Conservation (phyloP, 2,329 filamentous ascomycete species). For the Penicillium sp. region DNA sequence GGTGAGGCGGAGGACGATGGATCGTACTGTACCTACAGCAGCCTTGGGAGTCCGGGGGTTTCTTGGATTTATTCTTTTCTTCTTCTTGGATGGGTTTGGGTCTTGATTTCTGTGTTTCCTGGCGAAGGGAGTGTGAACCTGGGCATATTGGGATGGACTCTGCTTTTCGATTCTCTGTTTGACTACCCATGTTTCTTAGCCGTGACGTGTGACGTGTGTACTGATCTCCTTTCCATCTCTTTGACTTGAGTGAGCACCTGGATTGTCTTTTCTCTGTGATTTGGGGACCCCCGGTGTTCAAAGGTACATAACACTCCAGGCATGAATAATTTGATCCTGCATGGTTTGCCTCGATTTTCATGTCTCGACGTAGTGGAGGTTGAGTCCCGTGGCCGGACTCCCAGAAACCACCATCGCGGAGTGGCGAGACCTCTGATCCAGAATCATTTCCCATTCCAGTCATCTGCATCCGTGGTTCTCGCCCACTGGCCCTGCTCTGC, state of each 20-base stretch:
- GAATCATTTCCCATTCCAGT: too few species aligned
- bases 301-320: slow-evolving; percentile 20
- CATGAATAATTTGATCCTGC: background rate
- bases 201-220: slow-evolving; percentile 28
- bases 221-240: slow-evolving; percentile 20
- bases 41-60: slow-evolving; percentile 18
- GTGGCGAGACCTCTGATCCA: too few species aligned
- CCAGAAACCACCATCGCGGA: background rate
- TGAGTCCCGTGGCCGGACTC: background rate
- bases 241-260: slow-evolving; percentile 19
- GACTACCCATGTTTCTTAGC: slow-evolving; percentile 18
- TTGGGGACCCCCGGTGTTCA: slow-evolving; percentile 16
- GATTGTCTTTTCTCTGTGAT: slow-evolving; percentile 14
- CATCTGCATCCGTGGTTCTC: too few species aligned
- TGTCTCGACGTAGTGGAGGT: background rate
- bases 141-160: slow-evolving; percentile 20
- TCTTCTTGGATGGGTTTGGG: slow-evolving; percentile 1
- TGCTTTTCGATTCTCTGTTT: slow-evolving; percentile 9
- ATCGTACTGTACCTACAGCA: slow-evolving; percentile 14
- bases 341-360: background rate
- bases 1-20: slow-evolving; percentile 5
- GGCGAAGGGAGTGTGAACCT: slow-evolving; percentile 19
- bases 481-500: too few species aligned
- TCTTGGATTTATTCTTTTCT: slow-evolving; percentile 11
- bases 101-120: slow-evolving; percentile 8